A percentile compares a stretch with the other conserved stretches of the same genome.
Evolutionary conservation across 2,329 filamentous ascomycete genomes (phyloP).

Genomic region (Bipolaris bicolor): DNA sequence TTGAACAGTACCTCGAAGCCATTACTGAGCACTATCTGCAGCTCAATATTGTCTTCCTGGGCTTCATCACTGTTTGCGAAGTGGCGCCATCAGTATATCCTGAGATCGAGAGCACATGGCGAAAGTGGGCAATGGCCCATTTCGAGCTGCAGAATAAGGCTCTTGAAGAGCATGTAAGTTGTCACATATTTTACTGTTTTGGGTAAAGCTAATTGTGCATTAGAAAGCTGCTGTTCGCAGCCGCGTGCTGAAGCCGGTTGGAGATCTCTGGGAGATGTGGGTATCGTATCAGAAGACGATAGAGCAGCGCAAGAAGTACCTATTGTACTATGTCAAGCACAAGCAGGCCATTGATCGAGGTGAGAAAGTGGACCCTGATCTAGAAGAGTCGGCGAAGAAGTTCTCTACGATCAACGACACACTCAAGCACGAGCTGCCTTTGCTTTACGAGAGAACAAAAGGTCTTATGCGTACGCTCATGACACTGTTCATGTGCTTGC

Average conservation of each 20-base stretch:
- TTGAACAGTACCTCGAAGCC: conserved; percentile 90
- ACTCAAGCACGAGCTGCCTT: conserved; percentile 88
- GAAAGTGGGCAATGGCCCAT: conserved; percentile 85
- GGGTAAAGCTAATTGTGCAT: conserved; percentile 20
- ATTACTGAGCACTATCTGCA: conserved; percentile 79
- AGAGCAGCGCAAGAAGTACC: conserved; percentile 92
- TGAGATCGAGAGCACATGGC: conserved; percentile 93
- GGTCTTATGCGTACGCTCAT: conserved; percentile 84
- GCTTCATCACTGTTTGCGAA: conserved; percentile 82
- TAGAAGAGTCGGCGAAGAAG: conserved; percentile 81
- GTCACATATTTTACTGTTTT: conserved; percentile 3
- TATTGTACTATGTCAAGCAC: conserved; percentile 84
- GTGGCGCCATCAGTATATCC: conserved; percentile 66
- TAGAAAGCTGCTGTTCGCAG: conserved; percentile 72
- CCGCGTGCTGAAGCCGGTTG: conserved; percentile 84
- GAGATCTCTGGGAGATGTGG: conserved; percentile 78
- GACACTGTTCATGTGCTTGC: conserved; percentile 81
- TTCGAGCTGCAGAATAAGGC: conserved; percentile 83
- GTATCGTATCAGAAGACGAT: conserved; percentile 86
- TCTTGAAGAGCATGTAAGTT: conserved; percentile 79
- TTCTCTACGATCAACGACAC: conserved; percentile 92
- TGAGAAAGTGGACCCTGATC: conserved; percentile 86
- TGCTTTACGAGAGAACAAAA: conserved; percentile 80
- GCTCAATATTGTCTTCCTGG: conserved; percentile 79
- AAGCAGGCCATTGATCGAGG: conserved; percentile 78